Evolutionary conservation across 495 filamentous ascomycete genomes (phyloP).

Genomic region (Daldinia caldariorum): DNA sequence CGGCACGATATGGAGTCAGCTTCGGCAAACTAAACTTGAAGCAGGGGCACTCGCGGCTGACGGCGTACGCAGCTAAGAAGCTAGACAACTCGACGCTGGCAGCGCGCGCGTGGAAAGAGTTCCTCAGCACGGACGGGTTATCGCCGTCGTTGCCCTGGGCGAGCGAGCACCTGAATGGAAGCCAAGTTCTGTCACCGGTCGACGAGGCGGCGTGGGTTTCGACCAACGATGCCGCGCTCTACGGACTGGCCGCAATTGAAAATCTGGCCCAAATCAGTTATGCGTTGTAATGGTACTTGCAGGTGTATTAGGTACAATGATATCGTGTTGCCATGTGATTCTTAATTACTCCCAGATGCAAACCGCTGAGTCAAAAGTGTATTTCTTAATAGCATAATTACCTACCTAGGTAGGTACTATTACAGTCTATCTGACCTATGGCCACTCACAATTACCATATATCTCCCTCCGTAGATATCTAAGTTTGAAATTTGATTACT

Average conservation of each 20-base stretch:
- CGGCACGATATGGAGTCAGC: constrained; percentile 52
- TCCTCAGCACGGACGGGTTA: constrained; percentile 53
- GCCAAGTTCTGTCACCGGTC: constrained; percentile 49
- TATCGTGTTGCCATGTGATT: no score
- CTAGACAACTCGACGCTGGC: constrained; percentile 50
- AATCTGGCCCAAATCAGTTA: constrained; percentile 53
- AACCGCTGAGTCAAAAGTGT: no score
- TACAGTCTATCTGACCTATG: no score
- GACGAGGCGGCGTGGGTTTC: constrained; percentile 57
- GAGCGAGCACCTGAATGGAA: constrained; percentile 47
- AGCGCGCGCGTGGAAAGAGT: constrained; percentile 56
- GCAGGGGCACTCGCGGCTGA: constrained; percentile 59
- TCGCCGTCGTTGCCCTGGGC: constrained; percentile 47
- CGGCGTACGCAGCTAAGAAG: constrained; percentile 53
- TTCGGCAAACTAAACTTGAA: constrained; percentile 52
- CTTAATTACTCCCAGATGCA: no score
- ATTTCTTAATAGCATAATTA: no score
- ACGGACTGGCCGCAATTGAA: constrained; percentile 58
- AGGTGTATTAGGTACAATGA: not conserved
- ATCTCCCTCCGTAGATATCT: no score
- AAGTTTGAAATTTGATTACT: no score
- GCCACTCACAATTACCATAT: no score
- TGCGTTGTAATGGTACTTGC: constrained; percentile 24
- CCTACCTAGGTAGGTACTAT: no score
- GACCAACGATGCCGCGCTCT: constrained; percentile 57